Conservation (phyloP, 1,139 yeast genomes). For the Waltiozyma sp. region DNA sequence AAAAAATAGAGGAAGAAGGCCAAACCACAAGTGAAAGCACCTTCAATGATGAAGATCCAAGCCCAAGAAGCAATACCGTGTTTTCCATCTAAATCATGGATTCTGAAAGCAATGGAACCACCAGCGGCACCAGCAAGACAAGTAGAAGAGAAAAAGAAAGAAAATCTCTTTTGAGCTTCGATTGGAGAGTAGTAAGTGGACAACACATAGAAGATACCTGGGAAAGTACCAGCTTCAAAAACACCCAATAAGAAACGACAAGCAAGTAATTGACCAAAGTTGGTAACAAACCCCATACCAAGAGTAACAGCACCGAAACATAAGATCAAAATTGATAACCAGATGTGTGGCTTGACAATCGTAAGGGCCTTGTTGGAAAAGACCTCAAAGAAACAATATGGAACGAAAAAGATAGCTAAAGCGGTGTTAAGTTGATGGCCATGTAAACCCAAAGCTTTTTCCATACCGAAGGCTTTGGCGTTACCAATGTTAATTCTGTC, state of each 20-base stretch:
- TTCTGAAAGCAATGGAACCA: slow-evolving; percentile 59
- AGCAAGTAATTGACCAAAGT: slow-evolving; percentile 35
- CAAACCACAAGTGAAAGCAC: slow-evolving; percentile 48
- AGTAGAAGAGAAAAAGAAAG: slow-evolving; percentile 32
- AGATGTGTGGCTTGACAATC: slow-evolving; percentile 43
- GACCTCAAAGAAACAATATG: slow-evolving; percentile 39
- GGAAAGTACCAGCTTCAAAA: slow-evolving; percentile 48
- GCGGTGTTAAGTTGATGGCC: slow-evolving; percentile 32
- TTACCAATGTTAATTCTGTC: slow-evolving; percentile 51
- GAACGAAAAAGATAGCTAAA: slow-evolving; percentile 25
- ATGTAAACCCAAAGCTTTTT: slow-evolving; percentile 29
- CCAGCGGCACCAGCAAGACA: slow-evolving; percentile 69
- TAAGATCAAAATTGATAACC: slow-evolving; percentile 28
- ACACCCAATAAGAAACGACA: slow-evolving; percentile 40
- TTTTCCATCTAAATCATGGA: slow-evolving; percentile 37
- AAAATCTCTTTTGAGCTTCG: slow-evolving; percentile 30
- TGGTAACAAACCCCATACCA: slow-evolving; percentile 41
- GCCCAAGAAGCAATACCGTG: slow-evolving; percentile 47
- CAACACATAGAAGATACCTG: slow-evolving; percentile 31
- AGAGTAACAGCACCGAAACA: slow-evolving; percentile 25
- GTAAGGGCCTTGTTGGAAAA: slow-evolving; percentile 36
- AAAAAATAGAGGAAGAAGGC: slow-evolving; percentile 52
- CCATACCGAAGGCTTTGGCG: slow-evolving; percentile 32
- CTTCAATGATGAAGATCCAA: slow-evolving; percentile 50
- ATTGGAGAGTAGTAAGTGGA: slow-evolving; percentile 30